phyloP scores from a whole-genome alignment of 2,329 filamentous ascomycete species.

The Fonsecaea pugnacius region DNA sequence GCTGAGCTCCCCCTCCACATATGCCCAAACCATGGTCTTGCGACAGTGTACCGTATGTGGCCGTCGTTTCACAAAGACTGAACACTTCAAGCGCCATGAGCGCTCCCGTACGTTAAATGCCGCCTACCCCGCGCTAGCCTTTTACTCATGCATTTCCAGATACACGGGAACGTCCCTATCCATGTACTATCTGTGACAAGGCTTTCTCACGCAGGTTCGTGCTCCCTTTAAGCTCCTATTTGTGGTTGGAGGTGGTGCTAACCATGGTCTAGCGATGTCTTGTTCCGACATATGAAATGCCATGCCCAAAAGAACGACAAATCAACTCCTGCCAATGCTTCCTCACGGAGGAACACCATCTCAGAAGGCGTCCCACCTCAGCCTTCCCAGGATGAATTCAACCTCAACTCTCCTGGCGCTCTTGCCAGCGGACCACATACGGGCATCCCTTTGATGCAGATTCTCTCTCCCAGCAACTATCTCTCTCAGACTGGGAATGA shows the following conservation, averaged over 20 bases:
- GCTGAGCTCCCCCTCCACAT: constrained; percentile 16
- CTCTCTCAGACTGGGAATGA: constrained; percentile 23
- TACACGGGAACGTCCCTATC: constrained; percentile 60
- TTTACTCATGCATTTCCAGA: constrained; percentile 44
- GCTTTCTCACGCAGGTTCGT: constrained; percentile 59
- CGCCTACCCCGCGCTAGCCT: constrained; percentile 13
- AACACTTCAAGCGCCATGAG: constrained; percentile 61
- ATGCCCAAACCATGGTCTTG: constrained; percentile 44
- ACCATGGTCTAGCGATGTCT: constrained; percentile 49
- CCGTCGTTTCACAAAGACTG: constrained; percentile 60
- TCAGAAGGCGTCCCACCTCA: constrained; percentile 33
- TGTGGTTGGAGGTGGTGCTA: constrained; percentile 25
- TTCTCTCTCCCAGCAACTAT: constrained; percentile 32
- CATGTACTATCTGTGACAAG: constrained; percentile 59
- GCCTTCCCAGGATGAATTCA: constrained; percentile 37
- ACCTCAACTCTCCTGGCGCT: constrained; percentile 37
- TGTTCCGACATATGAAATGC: constrained; percentile 58
- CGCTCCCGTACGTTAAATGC: constrained; percentile 54
- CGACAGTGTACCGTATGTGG: constrained; percentile 56
- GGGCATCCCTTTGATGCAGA: constrained; percentile 34
- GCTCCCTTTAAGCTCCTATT: neutral
- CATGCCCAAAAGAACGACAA: constrained; percentile 50
- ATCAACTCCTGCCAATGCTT: constrained; percentile 40
- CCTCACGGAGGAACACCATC: constrained; percentile 39
- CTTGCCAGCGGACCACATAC: constrained; percentile 21